Base-by-base conservation (phyloP, 768 basidiomycete genomes). In the Pleurotus djamor region DNA sequence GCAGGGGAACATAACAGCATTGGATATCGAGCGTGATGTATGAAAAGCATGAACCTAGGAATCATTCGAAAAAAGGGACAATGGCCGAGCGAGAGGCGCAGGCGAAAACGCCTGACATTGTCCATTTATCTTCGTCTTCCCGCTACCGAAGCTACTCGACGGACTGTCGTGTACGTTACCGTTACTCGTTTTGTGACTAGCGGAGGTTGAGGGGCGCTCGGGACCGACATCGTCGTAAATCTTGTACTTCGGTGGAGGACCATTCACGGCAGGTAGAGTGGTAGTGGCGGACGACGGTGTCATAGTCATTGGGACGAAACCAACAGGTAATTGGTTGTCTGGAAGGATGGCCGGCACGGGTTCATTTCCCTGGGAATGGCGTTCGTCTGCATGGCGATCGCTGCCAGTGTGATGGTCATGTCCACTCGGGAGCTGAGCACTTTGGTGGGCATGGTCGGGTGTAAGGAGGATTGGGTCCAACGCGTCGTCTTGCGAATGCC, bases 21-120 rank as follows among this genome's bases (percentile, higher is more conserved):
- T 28, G 21, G 21, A 28, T 28, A 28, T 28, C 21, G 21, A 28
- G 21, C 21, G 21, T 28, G 21, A 28, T 28, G 21, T 28, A 43
- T 43, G 41, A 43, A 43, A 43, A 43, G n/a, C 41, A 43, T 43
- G 21, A 43, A 43, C 21, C 38, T 44, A 55, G 21, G 54, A 55
- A 44, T 21, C 54, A 32, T 55, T 41, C 41, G 54, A 55, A n/a
- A 55, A 55, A 12, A 55, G n/a, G n/a, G 54, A 55, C 13, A 55
- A 32, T 9, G 54, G 54, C 28, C 54, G 14, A 21, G 13, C 37
- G 32, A 55, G 54, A 5, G 54, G 41, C 17, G 54, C 54, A 2
- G 54, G 54, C 7, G 54, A 55, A 17, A 28, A 35, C 16, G 41
- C 28, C 38, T 8, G 21, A 32, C 17, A 10, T 12, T 54, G 16